phyloP scores from a whole-genome alignment of 768 basidiomycete species.

The Russula brevipes region DNA sequence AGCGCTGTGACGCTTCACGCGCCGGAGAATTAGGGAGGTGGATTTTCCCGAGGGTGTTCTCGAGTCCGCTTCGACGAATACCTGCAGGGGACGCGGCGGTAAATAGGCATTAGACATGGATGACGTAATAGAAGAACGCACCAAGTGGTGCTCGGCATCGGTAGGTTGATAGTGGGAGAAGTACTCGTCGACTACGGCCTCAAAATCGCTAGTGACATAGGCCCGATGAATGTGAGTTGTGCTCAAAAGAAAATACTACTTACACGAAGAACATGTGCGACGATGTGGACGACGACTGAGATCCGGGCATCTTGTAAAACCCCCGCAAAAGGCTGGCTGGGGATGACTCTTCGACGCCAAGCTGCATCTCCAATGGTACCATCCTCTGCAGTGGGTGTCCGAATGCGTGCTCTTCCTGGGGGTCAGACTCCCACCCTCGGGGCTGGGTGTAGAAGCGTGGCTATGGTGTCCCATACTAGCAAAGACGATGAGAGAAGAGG shows the following conservation, averaged over 20 bases:
- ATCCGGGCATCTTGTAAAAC: conserved; percentile 16
- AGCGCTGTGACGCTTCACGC: conserved; percentile 13
- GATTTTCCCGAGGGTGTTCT: background rate
- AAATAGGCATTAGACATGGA: too few species aligned
- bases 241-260: background rate
- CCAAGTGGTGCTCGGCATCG: conserved; percentile 16
- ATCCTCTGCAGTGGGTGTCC: conserved; percentile 24
- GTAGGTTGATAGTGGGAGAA: conserved; percentile 13
- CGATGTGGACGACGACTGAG: conserved; percentile 20
- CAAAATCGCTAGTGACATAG: conserved; percentile 14
- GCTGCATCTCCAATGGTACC: conserved; percentile 17
- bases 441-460: background rate
- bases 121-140: background rate
- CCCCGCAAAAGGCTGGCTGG: background rate
- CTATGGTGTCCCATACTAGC: conserved; percentile 2
- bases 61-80: conserved; percentile 17
- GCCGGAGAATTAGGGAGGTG: conserved; percentile 15
- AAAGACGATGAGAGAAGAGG: background rate
- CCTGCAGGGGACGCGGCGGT: background rate
- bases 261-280: conserved; percentile 21
- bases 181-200: conserved; percentile 23
- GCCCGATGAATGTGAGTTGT: background rate
- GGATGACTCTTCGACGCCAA: background rate
- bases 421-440: background rate
- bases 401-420: conserved; percentile 7